Evolutionary conservation across 257 asterid species (phyloP), one percentile per base, ranked within the genome.

Genomic region (Capsicum pubescens): DNA sequence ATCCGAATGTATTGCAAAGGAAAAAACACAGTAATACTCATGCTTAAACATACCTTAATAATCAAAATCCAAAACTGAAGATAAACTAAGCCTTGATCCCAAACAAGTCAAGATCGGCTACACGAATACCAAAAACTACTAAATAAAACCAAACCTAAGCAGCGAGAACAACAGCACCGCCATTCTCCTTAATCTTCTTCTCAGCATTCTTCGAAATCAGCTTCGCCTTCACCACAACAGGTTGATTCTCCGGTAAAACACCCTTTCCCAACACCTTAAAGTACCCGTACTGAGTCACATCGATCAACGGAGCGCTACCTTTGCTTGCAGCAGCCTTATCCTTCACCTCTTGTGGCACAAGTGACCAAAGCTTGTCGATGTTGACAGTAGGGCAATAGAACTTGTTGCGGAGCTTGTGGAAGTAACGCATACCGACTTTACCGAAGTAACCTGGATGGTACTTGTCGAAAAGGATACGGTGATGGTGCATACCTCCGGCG

Each of bases 401-500:
- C 83, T 92, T 84, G 88, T 92, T 92, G 42, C 95, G 87, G 64
- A 92, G 91, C 86, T 71, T 89, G 86, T 91, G 94, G 88, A 91
- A 91, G 83, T 91, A 91, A 5, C 92, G 90, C 97, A 92, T 91
- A 86, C 97, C 97, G 56, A 92, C 97, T 77, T 92, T 92, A 0
- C 97, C 94, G 86, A 92, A 92, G 90, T 91, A 92, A 2, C 96
- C 94, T 0, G 94, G 96, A 26, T 92, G 96, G 54, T 92, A 92
- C 91, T 93, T 93, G 88, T 93, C 97, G 90, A 93, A 93, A 72
- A 93, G 93, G 89, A 93, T 93, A 3, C 95, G 91, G 92, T 93
- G 97, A 88, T 93, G 97, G 85, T 93, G 97, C 94, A 93, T 91
- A 3, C 97, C 97, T 50, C 97, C 97, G 60, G 95, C 97, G 70